These are phyloP conservation scores for Circinella minor DNA, from an alignment of 371 early-diverging fungal species.

Conservation along the genomic window DNA sequence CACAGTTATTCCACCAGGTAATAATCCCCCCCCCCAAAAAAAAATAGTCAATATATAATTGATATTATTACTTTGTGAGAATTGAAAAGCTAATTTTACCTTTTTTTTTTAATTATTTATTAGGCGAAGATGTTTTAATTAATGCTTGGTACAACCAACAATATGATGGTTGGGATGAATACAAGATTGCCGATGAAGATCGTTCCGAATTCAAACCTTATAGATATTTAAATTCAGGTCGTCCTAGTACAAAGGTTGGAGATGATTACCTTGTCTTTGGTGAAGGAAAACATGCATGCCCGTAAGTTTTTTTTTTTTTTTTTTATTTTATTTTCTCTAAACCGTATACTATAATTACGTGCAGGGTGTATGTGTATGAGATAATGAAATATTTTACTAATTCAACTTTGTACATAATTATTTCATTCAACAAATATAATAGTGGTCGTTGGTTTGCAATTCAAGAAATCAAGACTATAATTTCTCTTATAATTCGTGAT, in stretches of 20 bases:
- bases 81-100: too few species aligned
- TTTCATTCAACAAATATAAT: not conserved
- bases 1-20: conserved; percentile 42
- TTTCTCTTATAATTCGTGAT: conserved; percentile 25
- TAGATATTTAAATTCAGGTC: conserved; percentile 47
- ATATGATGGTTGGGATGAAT: conserved; percentile 6
- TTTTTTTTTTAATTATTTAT: not conserved
- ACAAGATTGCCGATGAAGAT: conserved; percentile 19
- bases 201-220: conserved; percentile 43
- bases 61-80: too few species aligned
- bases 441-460: conserved; percentile 35
- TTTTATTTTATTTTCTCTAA: not conserved
- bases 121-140: conserved; percentile 35
- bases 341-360: too few species aligned
- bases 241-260: conserved; percentile 43
- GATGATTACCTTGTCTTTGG: conserved; percentile 54
- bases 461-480: conserved; percentile 31
- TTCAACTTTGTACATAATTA: too few species aligned
- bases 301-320: conserved; percentile 1
- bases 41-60: too few species aligned
- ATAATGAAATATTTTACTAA: too few species aligned
- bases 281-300: conserved; percentile 51
- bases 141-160: conserved; percentile 31
- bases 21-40: too few species aligned
- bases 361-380: too few species aligned